Evolutionary conservation across 1,284 basidiomycete species (phyloP), one percentile per base, ranked within the genome.

Genomic region (Ganoderma sp.): DNA sequence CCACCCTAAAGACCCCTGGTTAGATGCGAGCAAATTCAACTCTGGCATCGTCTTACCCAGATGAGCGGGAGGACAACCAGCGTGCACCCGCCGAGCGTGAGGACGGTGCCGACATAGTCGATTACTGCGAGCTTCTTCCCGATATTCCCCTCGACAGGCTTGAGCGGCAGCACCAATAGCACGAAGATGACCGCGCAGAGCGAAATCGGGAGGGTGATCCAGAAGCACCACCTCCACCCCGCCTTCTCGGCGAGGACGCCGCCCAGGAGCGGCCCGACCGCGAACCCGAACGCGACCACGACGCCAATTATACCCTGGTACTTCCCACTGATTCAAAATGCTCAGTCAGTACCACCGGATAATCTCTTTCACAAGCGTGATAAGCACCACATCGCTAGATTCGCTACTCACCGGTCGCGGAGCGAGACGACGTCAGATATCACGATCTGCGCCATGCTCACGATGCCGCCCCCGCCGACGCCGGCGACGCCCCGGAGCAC

Each of bases 401-500:
- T 15, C 22, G 2, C 22, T 10, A 73, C 81, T 64, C 65, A 88
- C 89, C 86, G 83, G 37, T 86, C 89, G 45, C 83, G 83, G 63
- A 90, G 80, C 63, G 83, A 88, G 28, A 90, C 87, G 32, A 90
- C 83, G 74, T 91, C 90, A 0, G 87, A 88, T 50, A 90, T 85
- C 63, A 90, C 81, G 43, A 90, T 90, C 75, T 91, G 88, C 59
- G 85, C 84, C 77, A 91, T 84, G 67, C 88, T 88, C 22, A 88
- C 80, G 48, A 92, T 85, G 0, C 88, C 88, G 8, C 90, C 91
- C 67, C 90, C 90, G 14, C 90, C 90, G 0, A 85, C 85, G 32
- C 91, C 91, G 22, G 90, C 85, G 43, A 92, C 70, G 3, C 84
- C 89, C 54, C 93, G 85, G 72, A 92, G 91, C 2, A 93, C 79